Base-by-base conservation (phyloP, 1,284 basidiomycete genomes). In the Amylostereum areolatum region DNA sequence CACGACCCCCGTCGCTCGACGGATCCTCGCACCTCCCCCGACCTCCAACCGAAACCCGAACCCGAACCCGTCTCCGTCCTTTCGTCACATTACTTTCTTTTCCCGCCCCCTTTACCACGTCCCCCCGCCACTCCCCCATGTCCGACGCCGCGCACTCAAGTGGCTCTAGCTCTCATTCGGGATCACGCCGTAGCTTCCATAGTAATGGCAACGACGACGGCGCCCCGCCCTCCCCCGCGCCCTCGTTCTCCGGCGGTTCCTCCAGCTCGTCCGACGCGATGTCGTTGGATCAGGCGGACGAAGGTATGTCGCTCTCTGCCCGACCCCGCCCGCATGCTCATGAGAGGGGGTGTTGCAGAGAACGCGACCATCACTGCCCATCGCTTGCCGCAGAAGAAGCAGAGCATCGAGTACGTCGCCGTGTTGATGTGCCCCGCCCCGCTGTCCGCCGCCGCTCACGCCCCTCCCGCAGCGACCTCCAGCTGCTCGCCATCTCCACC, bases 401-500 rank as follows among this genome's bases (percentile, higher is more conserved):
- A 71, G 65, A 82, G 80, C 59, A 71, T 77, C 52, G 84, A 73
- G 69, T 73, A 59, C 51, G 69, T 18, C 18, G 18, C 18, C 18
- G 18, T 18, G 18, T 18, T 18, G 18, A 18, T 18, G 18, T 18
- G 18, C 18, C 18, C 18, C 18, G 18, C 18, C 18, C 18, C 18
- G 18, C 18, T n/a, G 18, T 18, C 18, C 18, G 18, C 18, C 18
- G 18, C 18, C 18, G 18, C 18, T 18, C 18, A 18, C 18, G 18
- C 18, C 18, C 18, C 18, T 18, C 18, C 18, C 18, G 18, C 66
- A 88, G 84, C 49, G 83, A 89, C 61, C 71, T 91, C 40, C 83
- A 79, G 46, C 63, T 88, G 40, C 69, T 91, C 34, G 85, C 87
- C 34, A 72, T 87, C 57, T 89, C 86, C n/a, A 85, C 86, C 1